A percentile compares a stretch with the other conserved stretches of the same genome.
phyloP scores from a whole-genome alignment of 2,329 filamentous ascomycete species.

The Akanthomyces lecanii region DNA sequence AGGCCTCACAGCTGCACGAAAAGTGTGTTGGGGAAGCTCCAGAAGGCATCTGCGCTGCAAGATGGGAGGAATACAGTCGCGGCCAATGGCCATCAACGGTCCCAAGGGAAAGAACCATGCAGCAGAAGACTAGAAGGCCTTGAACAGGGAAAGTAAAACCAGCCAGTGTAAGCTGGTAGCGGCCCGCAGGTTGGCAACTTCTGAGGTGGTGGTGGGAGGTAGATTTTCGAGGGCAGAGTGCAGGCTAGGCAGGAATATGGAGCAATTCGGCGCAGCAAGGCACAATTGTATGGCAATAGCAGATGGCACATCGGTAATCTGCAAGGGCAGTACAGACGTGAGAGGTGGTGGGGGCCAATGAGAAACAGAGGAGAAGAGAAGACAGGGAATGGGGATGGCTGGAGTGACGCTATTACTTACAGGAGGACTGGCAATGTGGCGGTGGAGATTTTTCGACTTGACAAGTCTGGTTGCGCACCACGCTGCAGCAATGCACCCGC shows the following conservation, averaged over 20 bases:
- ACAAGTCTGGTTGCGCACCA: slow-evolving; percentile 8
- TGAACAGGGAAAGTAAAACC: neutral
- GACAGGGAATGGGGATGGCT: slow-evolving; percentile 10
- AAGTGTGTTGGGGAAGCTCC: neutral
- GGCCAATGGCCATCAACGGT: neutral
- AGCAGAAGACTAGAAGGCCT: neutral
- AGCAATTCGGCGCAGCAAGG: slow-evolving; percentile 3
- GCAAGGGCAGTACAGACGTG: slow-evolving; percentile 11
- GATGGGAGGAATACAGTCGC: neutral
- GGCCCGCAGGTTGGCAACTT: neutral
- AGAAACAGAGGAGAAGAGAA: neutral
- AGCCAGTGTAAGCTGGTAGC: neutral
- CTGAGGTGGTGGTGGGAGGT: slow-evolving; percentile 1
- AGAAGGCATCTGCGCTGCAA: neutral
- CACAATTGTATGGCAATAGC: neutral
- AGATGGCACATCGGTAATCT: slow-evolving; percentile 15
- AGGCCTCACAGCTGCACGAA: neutral
- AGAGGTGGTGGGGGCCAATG: slow-evolving; percentile 13
- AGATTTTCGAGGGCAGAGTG: neutral
- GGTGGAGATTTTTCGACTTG: slow-evolving; percentile 16
- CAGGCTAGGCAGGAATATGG: slow-evolving; percentile 8
- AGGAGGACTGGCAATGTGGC: slow-evolving; percentile 11
- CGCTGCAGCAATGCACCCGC: slow-evolving; percentile 15
- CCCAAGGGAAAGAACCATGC: neutral
- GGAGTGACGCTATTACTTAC: slow-evolving; percentile 14